A percentile compares a stretch with the other conserved stretches of the same genome.
These are phyloP conservation scores for Phytophthora tentaculata DNA, from an alignment of 352 stramenopile species.

Conservation along the genomic window DNA sequence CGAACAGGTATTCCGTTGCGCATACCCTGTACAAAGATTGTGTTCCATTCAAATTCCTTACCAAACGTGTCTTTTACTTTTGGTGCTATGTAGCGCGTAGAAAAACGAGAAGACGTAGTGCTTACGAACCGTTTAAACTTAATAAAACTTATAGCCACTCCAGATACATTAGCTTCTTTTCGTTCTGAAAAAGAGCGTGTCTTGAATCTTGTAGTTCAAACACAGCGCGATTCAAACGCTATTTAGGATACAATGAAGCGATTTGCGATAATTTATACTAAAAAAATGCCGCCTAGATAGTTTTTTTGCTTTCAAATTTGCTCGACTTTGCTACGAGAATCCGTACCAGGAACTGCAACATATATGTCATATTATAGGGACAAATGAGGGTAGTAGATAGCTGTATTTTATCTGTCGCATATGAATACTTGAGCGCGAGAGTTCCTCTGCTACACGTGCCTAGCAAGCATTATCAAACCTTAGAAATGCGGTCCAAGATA, in stretches of 20 bases:
- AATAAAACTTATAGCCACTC: background rate
- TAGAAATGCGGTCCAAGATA: too few species aligned
- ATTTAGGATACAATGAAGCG: background rate
- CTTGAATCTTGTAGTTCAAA: background rate
- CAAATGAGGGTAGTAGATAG: too few species aligned
- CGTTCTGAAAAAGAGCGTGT: background rate
- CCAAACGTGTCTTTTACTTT: slow-evolving; percentile 2
- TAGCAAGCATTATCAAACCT: too few species aligned
- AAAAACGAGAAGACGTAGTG: background rate
- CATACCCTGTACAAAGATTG: slow-evolving; percentile 6
- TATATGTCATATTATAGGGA: too few species aligned
- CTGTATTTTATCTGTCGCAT: too few species aligned
- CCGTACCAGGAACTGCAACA: too few species aligned
- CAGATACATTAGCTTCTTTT: background rate
- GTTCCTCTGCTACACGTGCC: too few species aligned
- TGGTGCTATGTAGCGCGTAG: slow-evolving; percentile 2
- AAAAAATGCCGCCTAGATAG: background rate
- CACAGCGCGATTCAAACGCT: background rate
- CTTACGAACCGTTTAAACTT: background rate
- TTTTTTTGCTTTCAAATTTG: background rate
- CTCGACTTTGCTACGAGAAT: too few species aligned
- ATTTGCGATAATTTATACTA: background rate
- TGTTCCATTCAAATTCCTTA: background rate
- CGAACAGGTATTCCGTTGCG: slow-evolving; percentile 1
- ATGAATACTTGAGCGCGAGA: too few species aligned